These are phyloP conservation scores for Arxiozyma bovina DNA, from an alignment of 1,139 yeast genomes.

Conservation along the genomic window DNA sequence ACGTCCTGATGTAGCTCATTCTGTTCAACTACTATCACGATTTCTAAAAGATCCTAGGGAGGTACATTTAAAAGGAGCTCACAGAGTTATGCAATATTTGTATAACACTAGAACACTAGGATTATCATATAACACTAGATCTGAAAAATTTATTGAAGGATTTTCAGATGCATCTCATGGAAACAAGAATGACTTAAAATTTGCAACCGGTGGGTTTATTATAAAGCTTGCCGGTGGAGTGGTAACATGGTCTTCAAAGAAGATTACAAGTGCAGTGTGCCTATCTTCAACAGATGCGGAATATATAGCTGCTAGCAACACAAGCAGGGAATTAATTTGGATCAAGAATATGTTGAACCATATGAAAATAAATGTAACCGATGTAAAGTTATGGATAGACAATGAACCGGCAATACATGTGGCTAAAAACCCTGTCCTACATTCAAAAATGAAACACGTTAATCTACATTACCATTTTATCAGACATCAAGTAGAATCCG, in stretches of 20 bases:
- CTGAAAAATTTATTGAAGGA: neutral
- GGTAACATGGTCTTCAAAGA: too few relatives aligned
- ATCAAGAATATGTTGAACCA: too few relatives aligned
- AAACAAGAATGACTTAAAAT: too few relatives aligned
- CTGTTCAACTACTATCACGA: constrained; percentile 7
- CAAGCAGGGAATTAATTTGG: too few relatives aligned
- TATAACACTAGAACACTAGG: constrained; percentile 1
- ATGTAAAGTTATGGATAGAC: too few relatives aligned
- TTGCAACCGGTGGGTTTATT: too few relatives aligned
- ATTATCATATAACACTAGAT: neutral
- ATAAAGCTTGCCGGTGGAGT: too few relatives aligned
- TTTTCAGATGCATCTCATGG: neutral
- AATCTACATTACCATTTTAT: neutral
- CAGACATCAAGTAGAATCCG: neutral
- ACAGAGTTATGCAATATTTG: constrained; percentile 8
- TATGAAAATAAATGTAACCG: too few relatives aligned
- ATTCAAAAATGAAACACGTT: neutral
- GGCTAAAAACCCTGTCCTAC: neutral
- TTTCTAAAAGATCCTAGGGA: constrained; percentile 2
- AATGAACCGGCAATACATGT: too few relatives aligned
- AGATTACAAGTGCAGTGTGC: too few relatives aligned
- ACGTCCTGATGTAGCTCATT: constrained; percentile 11
- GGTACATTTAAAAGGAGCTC: constrained; percentile 8
- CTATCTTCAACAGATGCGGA: too few relatives aligned
- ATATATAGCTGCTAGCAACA: too few relatives aligned